Evolutionary conservation across 2,329 filamentous ascomycete genomes (phyloP).

Genomic region (Dactylellina cionopaga): DNA sequence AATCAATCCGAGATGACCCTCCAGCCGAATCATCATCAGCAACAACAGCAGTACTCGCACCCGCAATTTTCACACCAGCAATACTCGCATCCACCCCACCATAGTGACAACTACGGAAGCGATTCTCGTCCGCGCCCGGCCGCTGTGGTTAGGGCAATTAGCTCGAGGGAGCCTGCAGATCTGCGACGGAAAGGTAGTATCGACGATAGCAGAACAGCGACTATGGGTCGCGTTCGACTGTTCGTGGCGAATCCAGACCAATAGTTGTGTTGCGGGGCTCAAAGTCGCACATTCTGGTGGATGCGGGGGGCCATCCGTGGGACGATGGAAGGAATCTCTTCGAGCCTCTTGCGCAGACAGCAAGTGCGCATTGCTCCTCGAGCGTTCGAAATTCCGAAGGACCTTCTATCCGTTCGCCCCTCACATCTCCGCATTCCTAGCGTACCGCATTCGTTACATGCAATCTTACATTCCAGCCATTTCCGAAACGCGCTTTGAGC

Average conservation of each 20-base stretch:
- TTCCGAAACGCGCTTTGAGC: constrained; percentile 9
- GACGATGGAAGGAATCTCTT: not conserved
- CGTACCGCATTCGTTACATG: constrained; percentile 27
- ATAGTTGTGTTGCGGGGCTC: not conserved
- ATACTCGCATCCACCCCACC: constrained; percentile 19
- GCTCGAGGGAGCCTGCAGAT: constrained; percentile 75
- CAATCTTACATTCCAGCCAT: constrained; percentile 13
- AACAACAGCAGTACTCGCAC: too few species aligned
- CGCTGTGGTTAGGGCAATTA: constrained; percentile 70
- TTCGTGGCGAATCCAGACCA: constrained; percentile 86
- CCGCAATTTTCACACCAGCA: too few species aligned
- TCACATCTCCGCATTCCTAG: constrained; percentile 30
- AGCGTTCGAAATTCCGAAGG: too few species aligned
- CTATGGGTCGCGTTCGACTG: constrained; percentile 71
- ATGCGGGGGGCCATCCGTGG: not conserved
- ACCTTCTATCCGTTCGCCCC: not conserved
- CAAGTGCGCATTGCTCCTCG: too few species aligned
- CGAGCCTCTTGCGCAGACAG: not conserved
- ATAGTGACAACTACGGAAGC: constrained; percentile 22
- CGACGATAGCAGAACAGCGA: constrained; percentile 76
- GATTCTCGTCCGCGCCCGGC: constrained; percentile 55
- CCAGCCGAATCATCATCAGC: constrained; percentile 15
- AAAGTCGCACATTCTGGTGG: not conserved
- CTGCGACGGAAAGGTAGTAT: constrained; percentile 81
- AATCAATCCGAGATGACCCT: constrained; percentile 28